Percentiles rank a stretch among this genome's conserved stretches.
phyloP scores from a whole-genome alignment of 2,329 filamentous ascomycete genomes.

The Ophiostoma australiae region DNA sequence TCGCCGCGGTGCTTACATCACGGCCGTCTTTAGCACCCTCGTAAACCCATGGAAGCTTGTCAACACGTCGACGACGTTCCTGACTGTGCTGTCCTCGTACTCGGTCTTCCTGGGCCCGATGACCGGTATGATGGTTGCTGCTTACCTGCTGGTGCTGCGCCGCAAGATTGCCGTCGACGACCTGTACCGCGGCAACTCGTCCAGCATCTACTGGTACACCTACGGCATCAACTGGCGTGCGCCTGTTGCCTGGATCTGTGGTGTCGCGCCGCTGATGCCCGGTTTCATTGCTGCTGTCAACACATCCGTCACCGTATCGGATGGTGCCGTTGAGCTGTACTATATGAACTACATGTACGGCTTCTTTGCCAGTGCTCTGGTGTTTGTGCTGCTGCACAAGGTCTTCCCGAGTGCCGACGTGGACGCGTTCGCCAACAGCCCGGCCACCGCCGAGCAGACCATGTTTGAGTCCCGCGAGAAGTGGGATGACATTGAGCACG shows the following conservation, averaged over 20 bases:
- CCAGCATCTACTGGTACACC: conserved; percentile 5
- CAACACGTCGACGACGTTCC: conserved; percentile 8
- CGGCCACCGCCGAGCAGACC: background rate
- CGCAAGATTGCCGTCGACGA: conserved; percentile 15
- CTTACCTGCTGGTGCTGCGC: background rate
- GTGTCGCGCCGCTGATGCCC: conserved; percentile 8
- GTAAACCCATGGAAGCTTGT: conserved; percentile 14
- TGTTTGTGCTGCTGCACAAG: conserved; percentile 11
- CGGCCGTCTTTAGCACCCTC: background rate
- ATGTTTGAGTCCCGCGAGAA: background rate
- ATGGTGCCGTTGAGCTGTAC: conserved; percentile 8
- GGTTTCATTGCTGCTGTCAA: conserved; percentile 11
- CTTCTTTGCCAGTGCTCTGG: background rate
- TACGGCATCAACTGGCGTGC: conserved; percentile 13
- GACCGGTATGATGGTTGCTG: conserved; percentile 14
- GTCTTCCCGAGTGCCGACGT: background rate
- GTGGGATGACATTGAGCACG: conserved; percentile 8
- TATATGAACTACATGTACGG: conserved; percentile 12
- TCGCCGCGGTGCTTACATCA: conserved; percentile 5
- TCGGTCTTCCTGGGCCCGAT: conserved; percentile 13
- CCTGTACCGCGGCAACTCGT: conserved; percentile 11
- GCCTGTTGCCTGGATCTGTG: conserved; percentile 3
- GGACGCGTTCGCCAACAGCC: background rate
- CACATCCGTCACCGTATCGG: background rate
- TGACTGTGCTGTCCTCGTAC: conserved; percentile 6